Percentiles rank a stretch among this genome's conserved stretches.
These are phyloP conservation scores for Alternaria tenuissima DNA, from an alignment of 2,329 filamentous ascomycete species.

Conservation along the genomic window DNA sequence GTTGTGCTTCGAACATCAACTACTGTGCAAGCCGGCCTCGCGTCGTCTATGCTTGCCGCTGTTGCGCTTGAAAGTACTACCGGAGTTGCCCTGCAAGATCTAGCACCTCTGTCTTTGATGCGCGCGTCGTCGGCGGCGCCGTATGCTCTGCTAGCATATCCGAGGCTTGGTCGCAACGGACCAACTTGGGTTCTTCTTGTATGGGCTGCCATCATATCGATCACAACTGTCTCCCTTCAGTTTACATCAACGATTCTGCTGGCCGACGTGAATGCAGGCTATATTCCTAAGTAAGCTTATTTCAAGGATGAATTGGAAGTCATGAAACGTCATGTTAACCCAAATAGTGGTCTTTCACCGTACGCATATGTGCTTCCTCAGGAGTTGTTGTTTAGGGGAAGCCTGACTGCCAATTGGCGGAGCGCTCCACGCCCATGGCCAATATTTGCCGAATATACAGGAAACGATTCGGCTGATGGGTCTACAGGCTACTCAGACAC, in stretches of 20 bases:
- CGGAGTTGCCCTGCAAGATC: background rate
- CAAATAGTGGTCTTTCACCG: background rate
- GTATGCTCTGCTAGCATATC: background rate
- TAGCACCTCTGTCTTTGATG: background rate
- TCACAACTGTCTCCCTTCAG: background rate
- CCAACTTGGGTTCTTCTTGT: background rate
- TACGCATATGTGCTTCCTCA: background rate
- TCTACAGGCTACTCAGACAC: background rate
- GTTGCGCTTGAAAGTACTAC: background rate
- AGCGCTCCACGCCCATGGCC: background rate
- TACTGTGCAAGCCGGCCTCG: background rate
- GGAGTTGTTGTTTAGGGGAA: background rate
- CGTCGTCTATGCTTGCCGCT: background rate
- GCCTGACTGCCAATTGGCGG: background rate
- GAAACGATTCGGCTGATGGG: background rate
- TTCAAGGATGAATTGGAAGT: fast-evolving
- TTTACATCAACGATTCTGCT: background rate
- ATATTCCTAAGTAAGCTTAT: background rate
- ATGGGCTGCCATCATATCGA: background rate
- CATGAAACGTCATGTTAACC: too few relatives aligned
- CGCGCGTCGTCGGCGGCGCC: background rate
- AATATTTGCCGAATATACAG: background rate
- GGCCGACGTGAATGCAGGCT: background rate
- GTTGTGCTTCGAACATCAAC: background rate
- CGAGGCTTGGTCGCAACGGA: background rate